Conservation (phyloP, 2,329 filamentous ascomycete species). For the Trichoderma sp. region DNA sequence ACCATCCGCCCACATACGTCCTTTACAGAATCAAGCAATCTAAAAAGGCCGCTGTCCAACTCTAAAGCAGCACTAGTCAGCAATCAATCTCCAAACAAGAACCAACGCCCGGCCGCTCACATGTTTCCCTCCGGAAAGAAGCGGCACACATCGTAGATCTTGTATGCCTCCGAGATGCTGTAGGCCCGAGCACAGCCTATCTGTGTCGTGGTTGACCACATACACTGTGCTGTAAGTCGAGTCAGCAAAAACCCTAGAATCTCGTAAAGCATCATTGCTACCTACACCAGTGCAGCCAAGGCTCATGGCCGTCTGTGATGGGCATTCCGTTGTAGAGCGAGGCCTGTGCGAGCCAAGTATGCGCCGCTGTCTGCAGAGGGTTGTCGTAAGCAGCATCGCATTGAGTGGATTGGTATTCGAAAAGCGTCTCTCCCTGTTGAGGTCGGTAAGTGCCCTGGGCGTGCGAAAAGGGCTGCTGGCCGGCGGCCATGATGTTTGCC, state of each 20-base stretch:
- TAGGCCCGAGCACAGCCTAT: slow-evolving; percentile 36
- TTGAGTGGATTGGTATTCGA: slow-evolving; percentile 30
- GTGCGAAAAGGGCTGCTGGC: slow-evolving; percentile 32
- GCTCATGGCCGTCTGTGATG: slow-evolving; percentile 32
- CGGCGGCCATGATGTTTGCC: slow-evolving; percentile 34
- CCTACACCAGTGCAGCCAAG: slow-evolving; percentile 39
- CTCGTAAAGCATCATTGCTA: neutral
- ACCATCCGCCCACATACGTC: neutral
- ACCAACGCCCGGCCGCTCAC: slow-evolving; percentile 26
- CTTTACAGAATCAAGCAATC: too few species aligned
- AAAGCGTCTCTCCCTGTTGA: slow-evolving; percentile 36
- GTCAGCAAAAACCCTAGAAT: neutral
- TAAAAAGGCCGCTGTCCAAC: slow-evolving; percentile 31
- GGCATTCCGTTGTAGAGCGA: slow-evolving; percentile 31
- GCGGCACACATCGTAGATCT: slow-evolving; percentile 35
- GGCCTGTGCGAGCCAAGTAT: slow-evolving; percentile 33
- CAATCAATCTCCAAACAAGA: neutral
- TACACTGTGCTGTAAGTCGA: slow-evolving; percentile 32
- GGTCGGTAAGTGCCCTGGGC: slow-evolving; percentile 31
- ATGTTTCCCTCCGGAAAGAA: slow-evolving; percentile 36
- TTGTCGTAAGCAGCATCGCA: slow-evolving; percentile 31
- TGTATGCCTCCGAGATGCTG: slow-evolving; percentile 32
- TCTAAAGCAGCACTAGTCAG: slow-evolving; percentile 19
- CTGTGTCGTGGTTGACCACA: slow-evolving; percentile 35
- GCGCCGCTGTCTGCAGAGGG: slow-evolving; percentile 31